These are phyloP conservation scores for Chenopodium suecicum DNA, from an alignment of 148 eudicot genomes.

Conservation along the genomic window DNA sequence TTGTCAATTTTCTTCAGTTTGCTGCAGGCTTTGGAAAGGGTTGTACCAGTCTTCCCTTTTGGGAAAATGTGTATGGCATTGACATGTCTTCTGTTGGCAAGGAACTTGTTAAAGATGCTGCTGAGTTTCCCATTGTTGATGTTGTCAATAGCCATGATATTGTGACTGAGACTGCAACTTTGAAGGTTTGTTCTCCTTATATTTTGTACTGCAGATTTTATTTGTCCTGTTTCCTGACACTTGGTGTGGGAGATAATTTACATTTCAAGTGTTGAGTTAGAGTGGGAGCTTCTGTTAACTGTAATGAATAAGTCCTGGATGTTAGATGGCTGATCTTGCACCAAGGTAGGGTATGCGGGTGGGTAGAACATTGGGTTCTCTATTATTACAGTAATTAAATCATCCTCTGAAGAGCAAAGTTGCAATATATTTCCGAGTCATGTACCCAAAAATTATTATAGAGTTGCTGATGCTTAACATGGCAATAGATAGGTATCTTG, in stretches of 20 bases:
- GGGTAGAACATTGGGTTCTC: background rate
- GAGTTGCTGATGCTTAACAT: no score
- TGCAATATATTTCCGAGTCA: background rate
- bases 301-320: background rate
- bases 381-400: no score
- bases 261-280: background rate
- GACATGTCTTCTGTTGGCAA: constrained; percentile 86
- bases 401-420: background rate
- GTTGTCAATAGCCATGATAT: constrained; percentile 64
- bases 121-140: constrained; percentile 79
- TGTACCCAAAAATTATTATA: no score
- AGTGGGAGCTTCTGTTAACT: background rate
- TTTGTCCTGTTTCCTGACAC: background rate
- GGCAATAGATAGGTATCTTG: background rate
- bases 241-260: background rate
- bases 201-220: background rate
- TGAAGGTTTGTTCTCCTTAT: constrained; percentile 57
- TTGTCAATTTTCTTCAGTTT: constrained; percentile 46
- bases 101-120: constrained; percentile 82
- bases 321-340: background rate
- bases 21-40: constrained; percentile 95
- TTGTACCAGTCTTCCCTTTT: constrained; percentile 78
- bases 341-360: background rate
- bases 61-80: constrained; percentile 94
- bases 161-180: constrained; percentile 68